A percentile compares a stretch with the other conserved stretches of the same genome.
phyloP scores from a whole-genome alignment of 2,329 filamentous ascomycete genomes.

The Alternaria gaisen region DNA sequence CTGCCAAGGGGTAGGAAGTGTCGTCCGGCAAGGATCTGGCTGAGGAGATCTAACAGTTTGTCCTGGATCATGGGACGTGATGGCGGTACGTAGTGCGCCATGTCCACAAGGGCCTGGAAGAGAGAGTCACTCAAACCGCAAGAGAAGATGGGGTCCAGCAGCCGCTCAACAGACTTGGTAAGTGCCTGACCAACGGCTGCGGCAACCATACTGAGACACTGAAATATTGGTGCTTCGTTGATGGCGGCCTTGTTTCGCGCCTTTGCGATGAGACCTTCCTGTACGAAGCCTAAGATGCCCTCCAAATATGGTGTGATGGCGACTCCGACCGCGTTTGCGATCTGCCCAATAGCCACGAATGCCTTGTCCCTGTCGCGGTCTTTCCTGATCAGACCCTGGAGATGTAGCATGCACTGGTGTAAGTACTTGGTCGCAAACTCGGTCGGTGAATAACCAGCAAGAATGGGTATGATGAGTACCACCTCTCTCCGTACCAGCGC shows the following conservation, averaged over 20 bases:
- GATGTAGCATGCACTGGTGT: slow-evolving; percentile 96
- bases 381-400: slow-evolving; percentile 92
- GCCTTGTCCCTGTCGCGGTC: slow-evolving; percentile 90
- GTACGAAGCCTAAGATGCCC: slow-evolving; percentile 89
- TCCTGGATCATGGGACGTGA: slow-evolving; percentile 94
- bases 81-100: slow-evolving; percentile 98
- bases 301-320: slow-evolving; percentile 95
- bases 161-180: slow-evolving; percentile 97
- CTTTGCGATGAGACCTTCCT: slow-evolving; percentile 86
- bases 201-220: slow-evolving; percentile 96
- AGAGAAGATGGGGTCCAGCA: slow-evolving; percentile 95
- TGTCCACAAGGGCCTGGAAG: slow-evolving; percentile 94
- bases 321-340: slow-evolving; percentile 95
- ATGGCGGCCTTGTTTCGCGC: slow-evolving; percentile 67
- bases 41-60: slow-evolving; percentile 91
- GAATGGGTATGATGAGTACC: slow-evolving; percentile 87
- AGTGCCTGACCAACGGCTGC: slow-evolving; percentile 95
- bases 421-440: slow-evolving; percentile 89
- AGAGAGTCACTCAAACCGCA: slow-evolving; percentile 94
- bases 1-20: slow-evolving; percentile 93
- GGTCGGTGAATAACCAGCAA: slow-evolving; percentile 89
- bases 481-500: slow-evolving; percentile 87
- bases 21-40: slow-evolving; percentile 89
- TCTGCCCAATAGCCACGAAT: slow-evolving; percentile 94
- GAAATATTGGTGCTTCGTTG: slow-evolving; percentile 82